Evolutionary conservation across 1,284 basidiomycete genomes (phyloP).

Genomic region (Laetiporus sulphureus): DNA sequence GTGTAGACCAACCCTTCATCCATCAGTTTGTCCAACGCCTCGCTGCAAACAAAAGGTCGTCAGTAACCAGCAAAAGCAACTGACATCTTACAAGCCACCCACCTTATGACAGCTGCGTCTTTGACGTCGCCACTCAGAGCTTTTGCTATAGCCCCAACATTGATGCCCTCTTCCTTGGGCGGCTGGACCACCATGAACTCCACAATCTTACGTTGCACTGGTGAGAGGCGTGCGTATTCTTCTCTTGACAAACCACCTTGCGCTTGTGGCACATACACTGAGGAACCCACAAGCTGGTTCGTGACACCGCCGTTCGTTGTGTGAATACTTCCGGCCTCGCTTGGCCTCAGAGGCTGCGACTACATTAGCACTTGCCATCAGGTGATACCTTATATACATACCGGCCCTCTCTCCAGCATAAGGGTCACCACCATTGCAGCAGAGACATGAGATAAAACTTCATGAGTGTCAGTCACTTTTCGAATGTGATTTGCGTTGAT

Average conservation of each 20-base stretch:
- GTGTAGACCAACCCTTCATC: slow-evolving; percentile 50
- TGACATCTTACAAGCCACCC: too few relatives aligned
- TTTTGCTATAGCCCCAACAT: slow-evolving; percentile 39
- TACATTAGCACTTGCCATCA: not conserved
- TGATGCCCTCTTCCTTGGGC: slow-evolving; percentile 37
- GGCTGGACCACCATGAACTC: slow-evolving; percentile 34
- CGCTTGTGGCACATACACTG: slow-evolving; percentile 28
- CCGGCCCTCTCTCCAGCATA: slow-evolving; percentile 36
- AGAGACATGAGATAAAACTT: slow-evolving; percentile 76
- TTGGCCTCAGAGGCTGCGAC: slow-evolving; percentile 23
- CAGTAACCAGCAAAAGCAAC: too few relatives aligned
- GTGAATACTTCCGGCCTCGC: too few relatives aligned
- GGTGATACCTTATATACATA: too few relatives aligned
- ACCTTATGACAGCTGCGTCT: too few relatives aligned
- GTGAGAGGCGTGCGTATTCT: slow-evolving; percentile 34
- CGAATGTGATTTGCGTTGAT: slow-evolving; percentile 76
- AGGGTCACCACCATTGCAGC: slow-evolving; percentile 47
- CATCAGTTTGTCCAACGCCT: slow-evolving; percentile 46
- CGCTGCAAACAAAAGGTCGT: too few relatives aligned
- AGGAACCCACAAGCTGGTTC: slow-evolving; percentile 11
- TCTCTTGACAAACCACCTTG: slow-evolving; percentile 16
- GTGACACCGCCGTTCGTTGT: slow-evolving; percentile 5
- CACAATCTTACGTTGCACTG: slow-evolving; percentile 44
- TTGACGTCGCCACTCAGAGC: slow-evolving; percentile 22
- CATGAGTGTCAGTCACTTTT: slow-evolving; percentile 65